Base-by-base conservation (phyloP, 2,329 filamentous ascomycete species). In the Hypoxylon sp. region DNA sequence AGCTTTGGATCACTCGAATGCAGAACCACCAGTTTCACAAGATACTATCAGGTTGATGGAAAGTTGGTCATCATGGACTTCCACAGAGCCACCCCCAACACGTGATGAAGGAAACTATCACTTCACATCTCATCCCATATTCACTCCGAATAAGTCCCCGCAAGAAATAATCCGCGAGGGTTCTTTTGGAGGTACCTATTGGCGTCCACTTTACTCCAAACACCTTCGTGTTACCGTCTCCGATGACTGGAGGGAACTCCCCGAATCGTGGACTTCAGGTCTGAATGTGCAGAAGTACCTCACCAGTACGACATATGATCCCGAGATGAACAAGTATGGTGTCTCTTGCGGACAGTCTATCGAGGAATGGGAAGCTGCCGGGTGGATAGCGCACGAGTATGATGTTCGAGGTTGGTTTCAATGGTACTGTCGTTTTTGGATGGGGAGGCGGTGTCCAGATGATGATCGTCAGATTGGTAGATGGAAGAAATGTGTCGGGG, bases 381-480 rank as follows among this genome's bases (percentile, higher is more conserved):
- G 80, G 0, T 83, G 79, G 79, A 81, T 82, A 36, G 69, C 71
- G n/a, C 78, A 80, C 55, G 69, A 71, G 16, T 73, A 75, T 43
- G 79, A 82, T 62, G 75, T 80, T 2, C 63, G 80, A 34, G 79
- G 79, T 4, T 83, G 78, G 79, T 81, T 81, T 57, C 79, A 82
- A 60, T 82, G 79, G 79, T 82, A 81, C 61, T 75, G 73, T 37
- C 72, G 78, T 0, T 81, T 81, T 63, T 81, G 75, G 64, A 69
- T 69, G 15, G 78, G 79, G 0, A 60, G 79, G 27, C 65, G 79
- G 17, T 79, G 78, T 55, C 75, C 71, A 0, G 78, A 81, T 42
- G 79, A 81, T 55, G 77, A 75, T 23, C 69, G 78, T 47, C 79
- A 82, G 66, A 70, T 81, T 4, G 68, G 69, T 4, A 59, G 80